A percentile compares a stretch with the other conserved stretches of the same genome.
Conservation (phyloP, 257 asterid species). For the Nicotiana tomentosiformis region DNA sequence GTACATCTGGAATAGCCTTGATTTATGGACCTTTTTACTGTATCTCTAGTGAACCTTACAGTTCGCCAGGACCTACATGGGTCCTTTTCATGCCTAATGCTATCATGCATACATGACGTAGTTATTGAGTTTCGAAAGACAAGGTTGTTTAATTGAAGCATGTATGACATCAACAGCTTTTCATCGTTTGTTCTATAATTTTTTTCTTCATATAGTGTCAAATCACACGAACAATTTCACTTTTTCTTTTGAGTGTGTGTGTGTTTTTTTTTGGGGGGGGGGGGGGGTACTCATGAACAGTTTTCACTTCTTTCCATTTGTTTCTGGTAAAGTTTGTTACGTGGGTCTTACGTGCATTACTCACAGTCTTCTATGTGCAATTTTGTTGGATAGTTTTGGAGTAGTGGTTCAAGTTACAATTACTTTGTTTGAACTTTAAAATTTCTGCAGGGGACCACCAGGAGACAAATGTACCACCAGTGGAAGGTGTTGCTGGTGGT, state of each 20-base stretch:
- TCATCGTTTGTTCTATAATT: background rate
- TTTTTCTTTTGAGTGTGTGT: background rate
- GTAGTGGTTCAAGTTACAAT: background rate
- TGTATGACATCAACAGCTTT: background rate
- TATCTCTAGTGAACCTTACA: background rate
- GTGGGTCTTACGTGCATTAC: background rate
- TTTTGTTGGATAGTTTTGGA: background rate
- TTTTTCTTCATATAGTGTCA: background rate
- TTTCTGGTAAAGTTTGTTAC: background rate
- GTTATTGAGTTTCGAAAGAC: background rate
- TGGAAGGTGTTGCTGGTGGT: slow-evolving; percentile 98
- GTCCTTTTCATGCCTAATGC: background rate
- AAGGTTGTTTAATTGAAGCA: background rate
- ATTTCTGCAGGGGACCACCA: slow-evolving; percentile 51
- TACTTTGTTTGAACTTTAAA: background rate
- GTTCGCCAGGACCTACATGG: background rate
- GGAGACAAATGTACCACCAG: slow-evolving; percentile 66
- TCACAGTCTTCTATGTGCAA: background rate
- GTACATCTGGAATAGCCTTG: background rate
- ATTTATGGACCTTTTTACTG: background rate
- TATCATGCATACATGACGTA: background rate
- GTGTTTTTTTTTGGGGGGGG: background rate
- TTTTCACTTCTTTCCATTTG: background rate
- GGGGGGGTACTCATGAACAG: background rate
- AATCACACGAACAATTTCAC: background rate